These are phyloP conservation scores for Sarcodon aspratus DNA, from an alignment of 768 basidiomycete species.

Conservation along the genomic window DNA sequence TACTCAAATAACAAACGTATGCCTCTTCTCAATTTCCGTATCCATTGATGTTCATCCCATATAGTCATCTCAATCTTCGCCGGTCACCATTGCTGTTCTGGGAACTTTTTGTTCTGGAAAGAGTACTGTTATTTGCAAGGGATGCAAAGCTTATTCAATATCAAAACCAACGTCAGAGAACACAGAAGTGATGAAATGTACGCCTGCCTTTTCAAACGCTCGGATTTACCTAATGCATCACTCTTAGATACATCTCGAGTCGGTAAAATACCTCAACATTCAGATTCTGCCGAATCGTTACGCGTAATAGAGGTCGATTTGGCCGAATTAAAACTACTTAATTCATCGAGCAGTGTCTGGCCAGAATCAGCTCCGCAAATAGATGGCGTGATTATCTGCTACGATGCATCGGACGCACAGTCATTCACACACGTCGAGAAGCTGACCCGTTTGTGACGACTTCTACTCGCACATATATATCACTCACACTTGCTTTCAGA, in stretches of 20 bases:
- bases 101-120: constrained; percentile 79
- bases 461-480: constrained; percentile 1
- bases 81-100: constrained; percentile 63
- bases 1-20: constrained; percentile 15
- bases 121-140: constrained; percentile 68
- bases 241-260: constrained; percentile 30
- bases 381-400: constrained; percentile 80
- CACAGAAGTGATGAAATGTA: constrained; percentile 7
- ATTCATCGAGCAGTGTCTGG: constrained; percentile 24
- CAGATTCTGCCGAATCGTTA: constrained; percentile 9
- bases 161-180: constrained; percentile 14
- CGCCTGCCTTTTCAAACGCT: constrained; percentile 15
- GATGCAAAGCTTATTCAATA: constrained; percentile 52
- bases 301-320: constrained; percentile 21
- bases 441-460: constrained; percentile 51
- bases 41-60: not conserved
- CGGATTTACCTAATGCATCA: constrained; percentile 9
- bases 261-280: constrained; percentile 14
- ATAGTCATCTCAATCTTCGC: constrained; percentile 7
- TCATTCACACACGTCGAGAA: constrained; percentile 60
- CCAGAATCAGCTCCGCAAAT: constrained; percentile 46
- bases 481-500: constrained; percentile 26
- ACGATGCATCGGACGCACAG: constrained; percentile 52
- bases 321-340: constrained; percentile 18
- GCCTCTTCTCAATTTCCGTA: constrained; percentile 1